Base-by-base conservation (phyloP, 441 rosid genomes). In the Gossypium aridum region DNA sequence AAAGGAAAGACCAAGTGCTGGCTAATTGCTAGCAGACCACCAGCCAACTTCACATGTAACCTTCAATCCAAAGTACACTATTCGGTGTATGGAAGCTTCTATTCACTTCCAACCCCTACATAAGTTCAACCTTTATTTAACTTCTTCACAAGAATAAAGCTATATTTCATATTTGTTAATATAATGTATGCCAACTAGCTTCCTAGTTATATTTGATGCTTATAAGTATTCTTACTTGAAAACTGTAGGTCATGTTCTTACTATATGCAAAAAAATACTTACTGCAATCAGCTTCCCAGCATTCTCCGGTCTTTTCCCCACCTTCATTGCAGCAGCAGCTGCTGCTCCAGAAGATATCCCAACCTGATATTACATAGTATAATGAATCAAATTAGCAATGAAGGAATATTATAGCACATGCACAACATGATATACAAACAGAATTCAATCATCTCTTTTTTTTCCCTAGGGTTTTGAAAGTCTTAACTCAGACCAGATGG, bases 281-380 rank as follows among this genome's bases (percentile, higher is more conserved):
- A 93, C 98, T 19, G 89, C 90, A 79, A 93, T 87, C 79, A 93
- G 91, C 81, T 91, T 91, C 76, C 97, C 96, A 5, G 89, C 88
- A 85, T 91, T 93, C 82, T 89, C 97, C 5, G 94, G 92, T 82
- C 98, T 87, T 85, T 83, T 86, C 72, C 92, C 98, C 64, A 91
- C 93, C 81, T 82, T 72, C n/a, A 93, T 82, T 75, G 97, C 98
- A 10, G 96, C 96, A 20, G 91, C 91, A 3, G 98, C 96, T 0
- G 98, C 98, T 1, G 97, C 98, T 69, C 98, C 98, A 68, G 98
- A 93, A 72, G 98, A 93, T 80, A 93, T 91, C 76, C 99, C 99
- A 4, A 95, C 99, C 98, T 95, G 87, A 61, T 17, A 37, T 62
- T 22, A 55, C 64, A 47, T 71, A 22, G 54, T 22, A 9, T 39